Percentiles rank a stretch among this genome's conserved stretches.
Conservation (phyloP, 768 basidiomycete species). For the Termitomyces sp. region DNA sequence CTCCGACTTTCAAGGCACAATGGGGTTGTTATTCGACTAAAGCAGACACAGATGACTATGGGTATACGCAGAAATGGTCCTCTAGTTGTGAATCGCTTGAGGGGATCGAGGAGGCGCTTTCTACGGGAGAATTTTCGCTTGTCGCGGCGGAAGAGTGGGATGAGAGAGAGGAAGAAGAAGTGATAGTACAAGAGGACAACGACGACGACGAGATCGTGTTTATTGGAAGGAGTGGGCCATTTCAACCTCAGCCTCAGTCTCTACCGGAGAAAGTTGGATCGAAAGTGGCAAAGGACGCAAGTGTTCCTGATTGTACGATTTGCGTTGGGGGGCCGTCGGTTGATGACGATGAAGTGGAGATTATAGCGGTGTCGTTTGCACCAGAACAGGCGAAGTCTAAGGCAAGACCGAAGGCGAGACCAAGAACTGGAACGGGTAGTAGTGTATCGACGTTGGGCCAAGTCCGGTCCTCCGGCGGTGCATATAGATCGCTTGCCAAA, state of each 20-base stretch:
- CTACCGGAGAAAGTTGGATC: not conserved
- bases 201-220: slow-evolving; percentile 5
- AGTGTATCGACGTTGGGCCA: not conserved
- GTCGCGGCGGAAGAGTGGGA: not conserved
- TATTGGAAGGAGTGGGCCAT: not conserved
- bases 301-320: not conserved
- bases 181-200: not conserved
- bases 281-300: not conserved
- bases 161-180: no score
- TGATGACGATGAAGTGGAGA: not conserved
- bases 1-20: not conserved
- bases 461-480: not conserved
- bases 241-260: not conserved
- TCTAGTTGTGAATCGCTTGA: not conserved
- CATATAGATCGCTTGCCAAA: no score
- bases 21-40: not conserved
- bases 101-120: not conserved
- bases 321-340: not conserved
- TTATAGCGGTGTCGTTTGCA: not conserved
- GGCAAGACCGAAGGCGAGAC: not conserved
- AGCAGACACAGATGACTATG: not conserved
- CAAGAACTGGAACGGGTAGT: not conserved
- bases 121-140: not conserved
- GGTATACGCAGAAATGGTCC: not conserved
- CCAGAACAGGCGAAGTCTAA: not conserved